Base-by-base conservation (phyloP, 1,284 basidiomycete species). In the Anthracocystis panici-leucophaei region DNA sequence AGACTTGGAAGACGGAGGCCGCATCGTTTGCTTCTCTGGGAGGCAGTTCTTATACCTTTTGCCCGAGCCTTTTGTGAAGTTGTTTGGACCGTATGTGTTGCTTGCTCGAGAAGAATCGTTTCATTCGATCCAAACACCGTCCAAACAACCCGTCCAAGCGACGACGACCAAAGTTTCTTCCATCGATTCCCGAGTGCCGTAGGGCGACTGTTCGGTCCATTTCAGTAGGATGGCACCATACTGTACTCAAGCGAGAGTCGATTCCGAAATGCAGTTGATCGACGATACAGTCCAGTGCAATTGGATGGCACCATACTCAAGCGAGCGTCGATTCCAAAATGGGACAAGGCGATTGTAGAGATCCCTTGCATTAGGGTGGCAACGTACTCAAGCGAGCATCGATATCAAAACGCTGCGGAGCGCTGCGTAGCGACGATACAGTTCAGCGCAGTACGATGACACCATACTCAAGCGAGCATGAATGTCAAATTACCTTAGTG, bases 381-480 rank as follows among this genome's bases (percentile, higher is more conserved):
- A 38, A 14, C 11, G 12, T 38, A 38, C 35, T 38, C 35, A 38
- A 38, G 35, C 35, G 35, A 38, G 35, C 14, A 5, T 38, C 12
- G 35, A 14, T 38, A 16, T 6, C 11, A 38, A 16, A 23, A 18
- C 7, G 14, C 40, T 14, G n/a, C 25, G 25, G 1, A 16, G 14
- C 7, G 14, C 40, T 14, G n/a, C 25, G 25, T 4, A 16, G 14
- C 35, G 46, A 29, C 14, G 18, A 42, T 14, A 20, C 41, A 31
- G 11, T 31, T 23, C 18, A 14, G 57, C 25, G 27, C 25, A 18
- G n/a, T 11, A 50, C 40, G 20, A 58, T 58, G 48, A 25, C 56
- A 35, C 56, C 45, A 57, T 57, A 29, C 40, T 50, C 5, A 50
- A 58, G 38, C 57, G 57, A 50, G 46, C 14, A n/a, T 35, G 5